Conservation (phyloP, 805 yeast genomes). For the Candida tallmaniae region DNA sequence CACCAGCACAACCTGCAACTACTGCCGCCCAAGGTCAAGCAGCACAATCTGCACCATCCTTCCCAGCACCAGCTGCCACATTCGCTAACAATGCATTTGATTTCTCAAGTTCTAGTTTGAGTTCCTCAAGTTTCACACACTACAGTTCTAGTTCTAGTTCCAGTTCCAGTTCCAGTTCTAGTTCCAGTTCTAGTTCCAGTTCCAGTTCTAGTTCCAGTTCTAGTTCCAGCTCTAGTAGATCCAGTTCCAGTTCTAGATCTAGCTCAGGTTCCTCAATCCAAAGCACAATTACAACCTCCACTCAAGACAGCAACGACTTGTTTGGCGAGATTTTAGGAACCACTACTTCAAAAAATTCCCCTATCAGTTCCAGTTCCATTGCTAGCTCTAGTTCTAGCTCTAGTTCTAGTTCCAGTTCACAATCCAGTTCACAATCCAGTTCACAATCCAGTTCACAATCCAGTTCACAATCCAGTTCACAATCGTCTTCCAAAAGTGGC, state of each 20-base stretch:
- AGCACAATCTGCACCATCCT: not conserved
- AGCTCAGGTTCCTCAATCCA: constrained; percentile 4
- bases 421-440: constrained; percentile 6
- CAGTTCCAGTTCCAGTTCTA: constrained; percentile 9
- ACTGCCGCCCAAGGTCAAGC: constrained; percentile 1
- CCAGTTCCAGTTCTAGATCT: constrained; percentile 13
- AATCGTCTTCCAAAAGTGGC: constrained; percentile 3
- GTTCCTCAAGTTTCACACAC: constrained; percentile 12
- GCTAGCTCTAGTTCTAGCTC: constrained; percentile 10
- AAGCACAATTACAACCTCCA: too few relatives aligned
- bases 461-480: constrained; percentile 10
- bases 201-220: constrained; percentile 4
- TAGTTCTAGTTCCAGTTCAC: constrained; percentile 3
- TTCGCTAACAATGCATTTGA: constrained; percentile 5
- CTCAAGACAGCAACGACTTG: too few relatives aligned
- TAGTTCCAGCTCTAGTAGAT: constrained; percentile 12
- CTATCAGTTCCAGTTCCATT: constrained; percentile 10
- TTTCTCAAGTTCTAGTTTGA: constrained; percentile 11
- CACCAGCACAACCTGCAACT: constrained; percentile 4
- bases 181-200: constrained; percentile 5
- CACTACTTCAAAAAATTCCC: too few relatives aligned
- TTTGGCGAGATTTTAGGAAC: too few relatives aligned
- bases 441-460: constrained; percentile 13
- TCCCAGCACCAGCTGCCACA: not conserved
- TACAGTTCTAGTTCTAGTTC: constrained; percentile 11